These are phyloP conservation scores for Babesia gibsoni DNA, from an alignment of 169 alveolate species.

Conservation along the genomic window DNA sequence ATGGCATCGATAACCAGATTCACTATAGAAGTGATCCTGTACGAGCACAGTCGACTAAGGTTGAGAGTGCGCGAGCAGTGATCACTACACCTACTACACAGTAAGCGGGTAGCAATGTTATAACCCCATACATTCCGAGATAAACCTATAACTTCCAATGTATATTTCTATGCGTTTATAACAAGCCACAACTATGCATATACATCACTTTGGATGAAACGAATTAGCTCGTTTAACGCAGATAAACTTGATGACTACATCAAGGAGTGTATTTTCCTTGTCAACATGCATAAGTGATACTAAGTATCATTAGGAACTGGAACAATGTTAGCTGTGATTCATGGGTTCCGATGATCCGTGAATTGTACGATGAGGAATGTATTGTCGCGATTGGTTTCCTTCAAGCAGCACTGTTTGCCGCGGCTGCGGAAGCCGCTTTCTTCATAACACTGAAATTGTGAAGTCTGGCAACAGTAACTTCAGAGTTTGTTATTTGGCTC, in stretches of 20 bases:
- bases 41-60: conserved; percentile 82
- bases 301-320: too few species aligned
- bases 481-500: conserved; percentile 82
- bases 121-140: too few species aligned
- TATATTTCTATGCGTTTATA: too few species aligned
- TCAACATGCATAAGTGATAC: too few species aligned
- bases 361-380: neutral
- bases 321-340: too few species aligned
- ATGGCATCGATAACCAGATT: conserved; percentile 73
- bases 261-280: too few species aligned
- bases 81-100: conserved; percentile 1
- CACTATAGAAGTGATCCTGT: conserved; percentile 84
- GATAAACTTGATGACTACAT: too few species aligned
- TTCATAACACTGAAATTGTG: conserved; percentile 83
- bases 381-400: neutral
- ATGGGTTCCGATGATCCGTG: too few species aligned
- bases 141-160: too few species aligned
- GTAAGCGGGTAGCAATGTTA: conserved; percentile 18
- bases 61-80: neutral
- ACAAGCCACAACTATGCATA: too few species aligned
- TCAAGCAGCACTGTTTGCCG: conserved; percentile 10
- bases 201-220: too few species aligned
- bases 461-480: conserved; percentile 85
- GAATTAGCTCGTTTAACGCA: too few species aligned
- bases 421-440: conserved; percentile 57